Percentiles rank a stretch among this genome's conserved stretches.
phyloP scores from a whole-genome alignment of 2,329 filamentous ascomycete genomes.

The Fonsecaea monophora region DNA sequence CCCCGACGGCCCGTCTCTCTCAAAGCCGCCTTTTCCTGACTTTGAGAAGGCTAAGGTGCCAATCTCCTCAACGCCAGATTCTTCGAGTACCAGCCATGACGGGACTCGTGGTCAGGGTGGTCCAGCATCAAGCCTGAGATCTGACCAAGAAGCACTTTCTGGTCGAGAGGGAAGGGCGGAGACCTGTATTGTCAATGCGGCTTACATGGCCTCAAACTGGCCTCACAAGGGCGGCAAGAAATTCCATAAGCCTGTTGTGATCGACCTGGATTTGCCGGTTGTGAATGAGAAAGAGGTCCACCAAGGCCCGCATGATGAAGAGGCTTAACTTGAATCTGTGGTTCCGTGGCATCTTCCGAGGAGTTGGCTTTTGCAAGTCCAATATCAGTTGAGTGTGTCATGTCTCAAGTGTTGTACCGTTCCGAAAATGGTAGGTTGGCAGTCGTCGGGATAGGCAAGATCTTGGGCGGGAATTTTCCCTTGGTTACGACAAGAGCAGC shows the following conservation, averaged over 20 bases:
- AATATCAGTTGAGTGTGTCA: neutral
- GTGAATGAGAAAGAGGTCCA: slow-evolving; percentile 5
- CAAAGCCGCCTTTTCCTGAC: slow-evolving; percentile 27
- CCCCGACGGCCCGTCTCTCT: slow-evolving; percentile 22
- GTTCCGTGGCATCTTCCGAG: neutral
- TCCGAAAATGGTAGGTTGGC: neutral
- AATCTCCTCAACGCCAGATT: slow-evolving; percentile 2
- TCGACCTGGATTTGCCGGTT: slow-evolving; percentile 76
- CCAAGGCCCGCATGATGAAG: neutral
- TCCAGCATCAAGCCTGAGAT: slow-evolving; percentile 26
- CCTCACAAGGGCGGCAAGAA: slow-evolving; percentile 67
- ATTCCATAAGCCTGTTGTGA: slow-evolving; percentile 81
- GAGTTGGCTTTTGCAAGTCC: too few species aligned
- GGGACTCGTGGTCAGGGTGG: slow-evolving; percentile 26
- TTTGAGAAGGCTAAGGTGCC: slow-evolving; percentile 30
- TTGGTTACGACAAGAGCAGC: neutral
- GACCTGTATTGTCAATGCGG: slow-evolving; percentile 81
- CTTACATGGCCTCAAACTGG: slow-evolving; percentile 72
- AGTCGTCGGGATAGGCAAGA: neutral
- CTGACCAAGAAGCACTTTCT: slow-evolving; percentile 34
- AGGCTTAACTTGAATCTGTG: neutral
- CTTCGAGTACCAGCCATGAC: slow-evolving; percentile 2
- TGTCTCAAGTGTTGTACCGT: neutral
- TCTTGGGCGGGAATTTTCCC: neutral
- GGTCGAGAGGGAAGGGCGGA: slow-evolving; percentile 59